Base-by-base conservation (phyloP, 768 basidiomycete genomes). In the Phanerochaete carnosa region DNA sequence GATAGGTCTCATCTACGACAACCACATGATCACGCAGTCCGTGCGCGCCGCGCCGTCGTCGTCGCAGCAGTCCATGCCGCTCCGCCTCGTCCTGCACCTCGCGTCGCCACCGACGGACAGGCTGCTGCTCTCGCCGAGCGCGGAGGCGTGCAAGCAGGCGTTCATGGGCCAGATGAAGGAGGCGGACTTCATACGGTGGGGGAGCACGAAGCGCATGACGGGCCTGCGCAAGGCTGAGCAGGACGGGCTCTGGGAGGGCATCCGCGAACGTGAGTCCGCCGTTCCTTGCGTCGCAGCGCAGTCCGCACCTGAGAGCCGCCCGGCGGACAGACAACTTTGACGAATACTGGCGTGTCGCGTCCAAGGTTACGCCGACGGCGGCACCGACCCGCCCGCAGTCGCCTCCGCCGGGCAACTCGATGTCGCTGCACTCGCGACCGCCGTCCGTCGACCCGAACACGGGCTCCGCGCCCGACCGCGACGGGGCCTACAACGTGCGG, bases 161-260 rank as follows among this genome's bases (percentile, higher is more conserved):
- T 99, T 94, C 72, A 95, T 98, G 90, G 93, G 92, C 8, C 92
- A 95, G 70, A 74, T 96, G 46, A 97, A 98, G 69, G 96, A 99
- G 73, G 95, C 94, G 0, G 97, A 99, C 72, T 98, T 97, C 70
- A 87, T 97, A 50, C 82, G 96, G 50, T 98, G 95, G 94, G 93
- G 97, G 1, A 97, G 90, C 74, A 95, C 94, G 22, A 93, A 94
- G 70, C 84, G 94, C 35, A 93, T 98, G 78, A 98, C 94, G 1
- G 86, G 91, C 19, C 80, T 99, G 33, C 77, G 94, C 57, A 93
- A 95, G 72, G 86, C 83, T 26, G 96, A 98, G 69, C 92, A 98
- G 70, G 97, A 99, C 71, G 94, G 89, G 0, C 84, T 98, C 58
- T 99, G 97, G 97, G 94, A 97, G 67, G 95, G 95, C 8, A 90